Evolutionary conservation across 306 rosid genomes (phyloP), one percentile per base, ranked within the genome.

Genomic region (Inga oerstediana): DNA sequence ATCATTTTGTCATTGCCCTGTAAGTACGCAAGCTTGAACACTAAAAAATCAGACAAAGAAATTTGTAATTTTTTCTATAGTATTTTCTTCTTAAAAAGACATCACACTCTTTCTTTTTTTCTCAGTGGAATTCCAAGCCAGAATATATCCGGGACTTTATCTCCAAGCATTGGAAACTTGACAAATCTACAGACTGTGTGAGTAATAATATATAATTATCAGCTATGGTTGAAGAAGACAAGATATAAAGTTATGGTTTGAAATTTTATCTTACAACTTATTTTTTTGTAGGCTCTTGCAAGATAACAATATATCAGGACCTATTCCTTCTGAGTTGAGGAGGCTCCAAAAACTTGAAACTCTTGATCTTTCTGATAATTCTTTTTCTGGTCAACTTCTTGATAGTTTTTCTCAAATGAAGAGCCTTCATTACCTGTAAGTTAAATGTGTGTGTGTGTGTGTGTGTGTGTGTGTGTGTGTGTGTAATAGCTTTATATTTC

Each of bases 81-180:
- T 67, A 52, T 48, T 34, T 4, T 37, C 22, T 74, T 69, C 79
- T 83, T 72, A 45, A n/a, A 37, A 41, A 46, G 2, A 58, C 12
- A 24, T 46, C n/a, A 27, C 37, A 1, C 3, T 69, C 13, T 7
- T 10, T 44, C 46, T 44, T 83, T 43, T 9, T 24, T 16, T 12
- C 41, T 74, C 92, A 97, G 99, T 27, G 99, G 98, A 81, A 87
- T 89, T 87, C 98, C 98, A 75, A 97, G 98, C 89, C 97, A 92
- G 78, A 88, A 87, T 48, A 81, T 97, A 69, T 94, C 99, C 39
- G 98, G 99, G 17, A 90, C 81, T 39, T 92, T 94, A 71, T 92
- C 98, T 67, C 89, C 99, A 79, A 89, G 93, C 90, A 89, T 97
- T 45, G 95, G 94, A 74, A 92, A 90, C 85, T 91, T 97, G 89